Conservation (phyloP, 192 early-diverging fungal species). For the Chytriomyces sp. region DNA sequence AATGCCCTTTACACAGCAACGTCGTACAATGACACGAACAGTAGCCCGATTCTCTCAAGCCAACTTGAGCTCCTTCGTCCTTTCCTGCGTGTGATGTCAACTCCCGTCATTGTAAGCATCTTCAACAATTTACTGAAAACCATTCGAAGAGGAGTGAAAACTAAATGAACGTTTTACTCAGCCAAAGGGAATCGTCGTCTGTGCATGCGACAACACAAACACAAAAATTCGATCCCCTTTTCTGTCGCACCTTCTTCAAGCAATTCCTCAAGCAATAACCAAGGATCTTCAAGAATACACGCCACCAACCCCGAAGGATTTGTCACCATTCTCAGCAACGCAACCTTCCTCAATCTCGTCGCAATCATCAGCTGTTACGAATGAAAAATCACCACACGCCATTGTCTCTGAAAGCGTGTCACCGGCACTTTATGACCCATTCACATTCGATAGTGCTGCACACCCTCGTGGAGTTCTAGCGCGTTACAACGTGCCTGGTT, state of each 20-base stretch:
- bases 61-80: slow-evolving; percentile 26
- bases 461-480: background rate
- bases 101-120: slow-evolving; percentile 10
- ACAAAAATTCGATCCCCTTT: slow-evolving; percentile 33
- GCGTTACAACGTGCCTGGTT: background rate
- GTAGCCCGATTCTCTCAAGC: slow-evolving; percentile 18
- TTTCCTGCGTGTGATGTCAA: slow-evolving; percentile 24
- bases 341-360: too few species aligned
- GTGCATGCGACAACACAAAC: slow-evolving; percentile 27
- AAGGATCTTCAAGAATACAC: background rate
- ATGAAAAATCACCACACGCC: background rate
- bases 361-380: too few species aligned
- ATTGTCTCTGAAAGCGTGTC: background rate
- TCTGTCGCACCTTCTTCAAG: slow-evolving; percentile 23
- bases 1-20: slow-evolving; percentile 42
- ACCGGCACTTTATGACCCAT: slow-evolving; percentile 24
- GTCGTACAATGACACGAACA: slow-evolving; percentile 40
- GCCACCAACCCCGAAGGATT: background rate
- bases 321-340: slow-evolving; percentile 5
- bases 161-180: background rate
- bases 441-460: slow-evolving; percentile 20
- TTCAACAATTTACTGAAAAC: background rate
- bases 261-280: background rate
- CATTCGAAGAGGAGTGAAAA: background rate
- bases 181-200: slow-evolving; percentile 21